These are phyloP conservation scores for Penicillium odoratum DNA, from an alignment of 495 filamentous ascomycete genomes.

Conservation along the genomic window DNA sequence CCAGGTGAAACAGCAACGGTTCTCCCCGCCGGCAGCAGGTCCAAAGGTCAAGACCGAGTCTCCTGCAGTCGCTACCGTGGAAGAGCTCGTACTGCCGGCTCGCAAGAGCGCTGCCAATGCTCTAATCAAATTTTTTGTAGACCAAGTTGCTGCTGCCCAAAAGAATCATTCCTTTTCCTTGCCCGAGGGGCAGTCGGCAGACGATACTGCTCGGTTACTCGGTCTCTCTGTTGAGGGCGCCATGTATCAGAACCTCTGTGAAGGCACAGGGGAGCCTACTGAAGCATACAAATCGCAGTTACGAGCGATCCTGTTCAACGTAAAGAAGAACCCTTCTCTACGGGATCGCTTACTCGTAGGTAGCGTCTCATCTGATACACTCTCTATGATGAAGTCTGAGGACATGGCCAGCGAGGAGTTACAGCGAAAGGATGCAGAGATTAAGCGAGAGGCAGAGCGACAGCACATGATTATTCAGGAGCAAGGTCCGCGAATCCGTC, in stretches of 20 bases:
- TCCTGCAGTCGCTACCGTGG: slow-evolving; percentile 22
- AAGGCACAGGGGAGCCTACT: slow-evolving; percentile 48
- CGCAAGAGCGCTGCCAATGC: slow-evolving; percentile 51
- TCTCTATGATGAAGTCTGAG: slow-evolving; percentile 80
- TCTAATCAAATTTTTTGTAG: slow-evolving; percentile 55
- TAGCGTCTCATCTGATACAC: slow-evolving; percentile 64
- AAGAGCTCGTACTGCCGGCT: slow-evolving; percentile 48
- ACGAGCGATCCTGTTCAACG: slow-evolving; percentile 71
- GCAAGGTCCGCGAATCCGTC: slow-evolving; percentile 77
- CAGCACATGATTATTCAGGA: slow-evolving; percentile 84
- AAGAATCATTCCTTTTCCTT: slow-evolving; percentile 53
- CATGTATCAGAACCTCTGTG: slow-evolving; percentile 57
- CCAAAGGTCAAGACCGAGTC: slow-evolving; percentile 36
- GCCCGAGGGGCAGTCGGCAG: slow-evolving; percentile 50
- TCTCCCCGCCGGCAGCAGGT: slow-evolving; percentile 29
- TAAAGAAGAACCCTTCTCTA: slow-evolving; percentile 82
- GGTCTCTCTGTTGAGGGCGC: slow-evolving; percentile 75
- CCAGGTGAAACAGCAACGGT: slow-evolving; percentile 42
- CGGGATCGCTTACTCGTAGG: slow-evolving; percentile 71
- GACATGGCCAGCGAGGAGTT: slow-evolving; percentile 91
- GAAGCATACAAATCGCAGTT: slow-evolving; percentile 57
- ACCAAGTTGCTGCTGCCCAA: slow-evolving; percentile 50
- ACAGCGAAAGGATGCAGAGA: slow-evolving; percentile 72
- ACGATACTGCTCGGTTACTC: slow-evolving; percentile 54
- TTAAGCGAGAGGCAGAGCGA: slow-evolving; percentile 78